phyloP scores from a whole-genome alignment of 2,329 filamentous ascomycete genomes.

The Pestalotiopsis sp. region DNA sequence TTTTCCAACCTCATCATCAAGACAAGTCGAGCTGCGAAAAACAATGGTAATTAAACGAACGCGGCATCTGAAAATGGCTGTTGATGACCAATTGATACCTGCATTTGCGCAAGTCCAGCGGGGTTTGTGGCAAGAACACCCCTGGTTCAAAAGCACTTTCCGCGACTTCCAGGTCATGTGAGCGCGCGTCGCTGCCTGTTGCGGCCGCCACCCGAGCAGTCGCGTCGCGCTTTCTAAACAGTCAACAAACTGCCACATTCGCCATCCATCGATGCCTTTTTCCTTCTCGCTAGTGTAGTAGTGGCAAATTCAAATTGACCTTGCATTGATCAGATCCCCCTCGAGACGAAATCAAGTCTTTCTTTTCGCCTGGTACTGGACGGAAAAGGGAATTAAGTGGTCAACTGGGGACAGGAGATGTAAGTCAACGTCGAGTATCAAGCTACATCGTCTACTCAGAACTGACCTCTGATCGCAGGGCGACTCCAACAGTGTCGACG shows the following conservation, averaged over 20 bases:
- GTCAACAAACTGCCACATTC: slow-evolving; percentile 13
- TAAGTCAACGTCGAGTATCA: background rate
- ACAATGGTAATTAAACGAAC: too few relatives aligned
- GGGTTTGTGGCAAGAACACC: background rate
- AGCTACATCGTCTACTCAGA: background rate
- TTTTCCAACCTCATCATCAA: too few relatives aligned
- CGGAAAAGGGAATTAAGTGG: background rate
- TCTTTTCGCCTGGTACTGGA: background rate
- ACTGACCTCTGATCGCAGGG: background rate
- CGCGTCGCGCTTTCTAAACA: slow-evolving; percentile 7
- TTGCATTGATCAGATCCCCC: background rate
- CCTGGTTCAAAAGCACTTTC: background rate
- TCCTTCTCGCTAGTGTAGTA: background rate
- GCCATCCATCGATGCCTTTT: background rate
- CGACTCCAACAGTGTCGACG: slow-evolving; percentile 10
- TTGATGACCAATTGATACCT: background rate
- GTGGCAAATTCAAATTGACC: slow-evolving; percentile 6
- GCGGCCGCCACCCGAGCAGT: background rate
- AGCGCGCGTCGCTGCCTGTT: slow-evolving; percentile 13
- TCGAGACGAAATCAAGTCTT: too few relatives aligned
- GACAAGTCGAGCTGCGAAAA: too few relatives aligned
- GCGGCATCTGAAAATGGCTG: too few relatives aligned
- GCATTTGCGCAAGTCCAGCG: background rate
- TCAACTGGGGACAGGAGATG: background rate
- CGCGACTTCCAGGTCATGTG: slow-evolving; percentile 12